These are phyloP conservation scores for Aspergillus sp. DNA, from an alignment of 2,329 filamentous ascomycete genomes.

Conservation along the genomic window DNA sequence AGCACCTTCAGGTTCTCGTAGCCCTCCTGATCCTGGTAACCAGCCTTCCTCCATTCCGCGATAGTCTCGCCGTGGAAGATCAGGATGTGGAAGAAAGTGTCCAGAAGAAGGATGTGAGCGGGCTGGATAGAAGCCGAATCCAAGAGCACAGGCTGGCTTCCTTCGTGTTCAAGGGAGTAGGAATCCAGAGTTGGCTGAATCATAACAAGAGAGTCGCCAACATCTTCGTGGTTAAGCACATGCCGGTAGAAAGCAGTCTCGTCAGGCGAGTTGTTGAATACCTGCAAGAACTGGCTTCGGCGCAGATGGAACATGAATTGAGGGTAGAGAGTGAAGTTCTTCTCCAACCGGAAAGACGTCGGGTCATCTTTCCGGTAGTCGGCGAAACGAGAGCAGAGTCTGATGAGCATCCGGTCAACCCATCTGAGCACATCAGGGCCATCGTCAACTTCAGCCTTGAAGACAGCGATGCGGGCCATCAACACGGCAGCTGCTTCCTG, in stretches of 20 bases:
- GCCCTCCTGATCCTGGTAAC: conserved; percentile 96
- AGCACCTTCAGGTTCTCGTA: conserved; percentile 93
- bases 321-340: conserved; percentile 98
- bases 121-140: conserved; percentile 96
- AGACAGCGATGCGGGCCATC: conserved; percentile 98
- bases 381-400: conserved; percentile 92
- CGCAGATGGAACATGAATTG: conserved; percentile 99
- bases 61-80: conserved; percentile 99
- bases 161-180: conserved; percentile 95
- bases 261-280: conserved; percentile 99
- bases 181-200: conserved; percentile 97
- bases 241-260: conserved; percentile 99
- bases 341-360: conserved; percentile 93
- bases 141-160: conserved; percentile 86
- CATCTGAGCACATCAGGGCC: conserved; percentile 97
- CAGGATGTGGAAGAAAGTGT: conserved; percentile 99
- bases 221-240: conserved; percentile 95
- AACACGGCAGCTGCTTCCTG: conserved; percentile 96
- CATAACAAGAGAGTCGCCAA: conserved; percentile 96
- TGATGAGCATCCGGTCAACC: conserved; percentile 98
- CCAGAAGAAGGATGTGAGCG: conserved; percentile 87
- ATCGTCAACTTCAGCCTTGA: conserved; percentile 97
- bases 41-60: conserved; percentile 96
- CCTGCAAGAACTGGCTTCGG: conserved; percentile 94
- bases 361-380: conserved; percentile 98